Evolutionary conservation across 2,329 filamentous ascomycete genomes (phyloP), one percentile per base, ranked within the genome.

Genomic region (Calonectria honghensis): DNA sequence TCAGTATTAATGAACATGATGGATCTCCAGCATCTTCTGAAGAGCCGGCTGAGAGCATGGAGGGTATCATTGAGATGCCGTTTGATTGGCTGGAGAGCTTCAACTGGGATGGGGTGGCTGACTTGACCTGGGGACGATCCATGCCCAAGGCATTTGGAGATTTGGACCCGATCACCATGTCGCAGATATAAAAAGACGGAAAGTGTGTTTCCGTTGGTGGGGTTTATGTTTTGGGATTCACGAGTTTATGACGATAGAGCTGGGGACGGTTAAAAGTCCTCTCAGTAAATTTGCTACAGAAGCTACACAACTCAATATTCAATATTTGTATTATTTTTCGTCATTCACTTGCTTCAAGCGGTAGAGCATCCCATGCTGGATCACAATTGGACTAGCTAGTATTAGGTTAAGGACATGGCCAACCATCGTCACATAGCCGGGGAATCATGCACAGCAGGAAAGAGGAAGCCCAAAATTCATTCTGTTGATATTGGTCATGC

Each of bases 1-100:
- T 76, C 6, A 64, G 65, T 0, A 39, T 76, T 1, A 73, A 66
- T 18, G 72, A 77, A 0, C 63, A 76, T 13, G 68, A 73, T 11
- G 75, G 74, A 10, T 74, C 73, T 45, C 73, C 74, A 7, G 65
- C 51, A 31, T 52, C 68, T 9, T 72, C 45, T 3, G 65, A 71
- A 27, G 50, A 71, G 29, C 71, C 9, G 41, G 64, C 65, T 11
- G 75, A 71, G 65, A 65, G 31, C 31, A 80, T 81, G 77, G 77
- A 80, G 48, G 77, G 75, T 2, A 73, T 81, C 6, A 71, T 80
- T 70, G 80, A 81, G 14, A 79, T 81, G 75, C 73, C 75, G 4
- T 74, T 81, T 27, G 79, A 81, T 73, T 81, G 80, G 80, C 76
- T 81, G 72, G 76, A 73, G 1, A 77, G 79, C 13, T 52, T 81